Conservation (phyloP, 768 basidiomycete genomes). For the Amanita exitialis region DNA sequence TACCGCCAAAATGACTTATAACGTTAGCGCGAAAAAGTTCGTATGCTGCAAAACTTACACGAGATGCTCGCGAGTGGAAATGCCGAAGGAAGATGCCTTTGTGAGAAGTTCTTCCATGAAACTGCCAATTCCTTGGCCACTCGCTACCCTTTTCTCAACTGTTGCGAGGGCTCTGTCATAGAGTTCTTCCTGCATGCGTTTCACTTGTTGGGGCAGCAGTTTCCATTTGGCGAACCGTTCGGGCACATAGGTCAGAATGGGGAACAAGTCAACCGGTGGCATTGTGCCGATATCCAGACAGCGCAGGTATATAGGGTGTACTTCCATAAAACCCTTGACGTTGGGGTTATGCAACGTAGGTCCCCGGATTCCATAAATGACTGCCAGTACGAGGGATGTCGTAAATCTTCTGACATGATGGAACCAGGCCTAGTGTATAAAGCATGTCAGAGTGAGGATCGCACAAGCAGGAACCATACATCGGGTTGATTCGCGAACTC, state of each 20-base stretch:
- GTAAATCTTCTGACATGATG: conserved; percentile 19
- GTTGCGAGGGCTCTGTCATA: conserved; percentile 19
- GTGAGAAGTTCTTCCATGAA: conserved; percentile 22
- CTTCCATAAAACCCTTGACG: conserved; percentile 17
- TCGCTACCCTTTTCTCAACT: conserved; percentile 14
- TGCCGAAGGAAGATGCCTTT: conserved; percentile 14
- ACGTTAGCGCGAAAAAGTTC: neutral
- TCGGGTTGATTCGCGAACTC: conserved; percentile 8
- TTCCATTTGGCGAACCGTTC: conserved; percentile 27
- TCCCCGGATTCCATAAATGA: conserved; percentile 18
- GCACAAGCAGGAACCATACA: conserved; percentile 8
- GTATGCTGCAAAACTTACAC: conserved; percentile 11
- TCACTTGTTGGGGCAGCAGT: conserved; percentile 11
- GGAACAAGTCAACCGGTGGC: conserved; percentile 25
- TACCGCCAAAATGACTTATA: conserved; percentile 20
- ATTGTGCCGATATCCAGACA: conserved; percentile 22
- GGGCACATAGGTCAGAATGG: conserved; percentile 21
- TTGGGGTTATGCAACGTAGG: conserved; percentile 17
- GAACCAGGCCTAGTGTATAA: conserved; percentile 16
- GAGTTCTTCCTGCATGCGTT: conserved; percentile 16
- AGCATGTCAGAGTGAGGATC: neutral
- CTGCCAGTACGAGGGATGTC: conserved; percentile 19
- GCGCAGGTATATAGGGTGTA: conserved; percentile 15
- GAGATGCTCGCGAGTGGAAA: conserved; percentile 14
- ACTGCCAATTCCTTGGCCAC: conserved; percentile 17